Evolutionary conservation across 345 rosid species (phyloP).

Genomic region (Salix suchowensis): DNA sequence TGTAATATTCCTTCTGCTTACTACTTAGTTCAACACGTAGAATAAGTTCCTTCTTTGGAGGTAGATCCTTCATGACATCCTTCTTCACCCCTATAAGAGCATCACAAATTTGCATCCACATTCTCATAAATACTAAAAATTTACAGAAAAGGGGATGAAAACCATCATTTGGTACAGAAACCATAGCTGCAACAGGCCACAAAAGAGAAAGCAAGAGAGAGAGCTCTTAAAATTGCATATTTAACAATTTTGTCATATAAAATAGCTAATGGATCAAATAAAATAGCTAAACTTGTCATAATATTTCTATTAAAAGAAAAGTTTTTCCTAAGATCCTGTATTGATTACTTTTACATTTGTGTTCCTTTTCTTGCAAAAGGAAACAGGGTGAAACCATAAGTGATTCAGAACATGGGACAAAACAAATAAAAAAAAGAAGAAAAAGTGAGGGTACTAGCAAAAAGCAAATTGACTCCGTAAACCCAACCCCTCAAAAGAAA

Average conservation of each 20-base stretch:
- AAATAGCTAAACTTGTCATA: neutral
- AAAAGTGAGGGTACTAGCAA: neutral
- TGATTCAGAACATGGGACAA: neutral
- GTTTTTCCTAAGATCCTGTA: neutral
- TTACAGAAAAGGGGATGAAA: neutral
- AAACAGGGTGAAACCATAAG: neutral
- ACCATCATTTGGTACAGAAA: neutral
- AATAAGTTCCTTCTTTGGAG: constrained; percentile 98
- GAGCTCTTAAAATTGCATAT: neutral
- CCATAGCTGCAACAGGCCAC: neutral
- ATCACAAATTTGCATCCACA: constrained; percentile 17
- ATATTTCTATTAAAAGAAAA: neutral
- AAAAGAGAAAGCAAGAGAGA: neutral
- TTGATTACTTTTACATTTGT: neutral
- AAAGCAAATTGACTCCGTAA: neutral
- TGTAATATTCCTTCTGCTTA: constrained; percentile 96
- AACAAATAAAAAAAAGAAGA: neutral
- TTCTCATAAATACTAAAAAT: neutral
- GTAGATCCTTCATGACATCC: constrained; percentile 97
- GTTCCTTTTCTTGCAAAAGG: neutral
- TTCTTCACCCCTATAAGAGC: constrained; percentile 84
- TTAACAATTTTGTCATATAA: neutral
- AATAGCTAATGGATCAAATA: neutral
- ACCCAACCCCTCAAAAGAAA: neutral
- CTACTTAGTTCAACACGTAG: constrained; percentile 89